phyloP scores from a whole-genome alignment of 164 flowering plant species.

The Nymphaea colorata region DNA sequence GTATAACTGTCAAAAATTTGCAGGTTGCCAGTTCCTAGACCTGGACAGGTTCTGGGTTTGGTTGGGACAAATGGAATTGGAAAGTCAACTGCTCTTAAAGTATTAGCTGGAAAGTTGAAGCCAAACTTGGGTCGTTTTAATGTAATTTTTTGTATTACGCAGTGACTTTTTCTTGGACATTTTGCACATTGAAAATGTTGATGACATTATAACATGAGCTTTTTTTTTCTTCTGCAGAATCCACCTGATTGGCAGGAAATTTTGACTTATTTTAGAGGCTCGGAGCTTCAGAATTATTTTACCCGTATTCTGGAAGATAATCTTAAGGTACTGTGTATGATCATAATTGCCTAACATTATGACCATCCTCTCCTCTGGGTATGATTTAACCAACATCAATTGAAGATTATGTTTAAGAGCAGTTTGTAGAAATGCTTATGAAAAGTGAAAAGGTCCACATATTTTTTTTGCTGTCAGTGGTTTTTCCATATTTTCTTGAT shows the following conservation, averaged over 20 bases:
- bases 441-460: slow-evolving; percentile 5
- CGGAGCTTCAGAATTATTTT: slow-evolving; percentile 94
- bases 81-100: slow-evolving; percentile 95
- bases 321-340: slow-evolving; percentile 39
- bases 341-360: no score
- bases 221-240: slow-evolving; percentile 38
- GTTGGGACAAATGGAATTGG: slow-evolving; percentile 99
- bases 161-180: background rate
- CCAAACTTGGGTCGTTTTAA: slow-evolving; percentile 96
- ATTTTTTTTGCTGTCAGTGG: slow-evolving; percentile 4
- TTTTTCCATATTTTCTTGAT: no score
- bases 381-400: no score
- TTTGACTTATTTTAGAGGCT: slow-evolving; percentile 89
- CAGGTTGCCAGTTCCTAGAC: slow-evolving; percentile 98
- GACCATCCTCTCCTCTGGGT: no score
- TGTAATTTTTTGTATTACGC: slow-evolving; percentile 26
- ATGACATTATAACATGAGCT: background rate
- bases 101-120: slow-evolving; percentile 92
- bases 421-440: no score
- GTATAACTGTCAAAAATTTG: slow-evolving; percentile 1
- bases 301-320: slow-evolving; percentile 95
- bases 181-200: background rate
- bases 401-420: no score
- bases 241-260: slow-evolving; percentile 99
- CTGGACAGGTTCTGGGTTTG: slow-evolving; percentile 96